Percentiles rank a stretch among this genome's conserved stretches.
These are phyloP conservation scores for Ceratobasidium sp. DNA, from an alignment of 1,284 basidiomycete species.

Conservation along the genomic window DNA sequence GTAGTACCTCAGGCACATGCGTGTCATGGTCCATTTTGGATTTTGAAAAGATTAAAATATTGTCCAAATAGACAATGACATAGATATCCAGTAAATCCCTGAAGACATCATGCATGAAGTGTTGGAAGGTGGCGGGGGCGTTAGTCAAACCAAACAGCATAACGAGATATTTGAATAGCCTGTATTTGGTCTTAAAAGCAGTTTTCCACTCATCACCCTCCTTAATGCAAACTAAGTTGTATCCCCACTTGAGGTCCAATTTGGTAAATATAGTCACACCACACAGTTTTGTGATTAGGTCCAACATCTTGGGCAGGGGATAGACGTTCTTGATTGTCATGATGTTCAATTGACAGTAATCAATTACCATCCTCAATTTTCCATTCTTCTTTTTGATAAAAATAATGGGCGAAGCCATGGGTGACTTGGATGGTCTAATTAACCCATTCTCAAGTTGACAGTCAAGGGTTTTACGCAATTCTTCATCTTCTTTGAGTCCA, in stretches of 20 bases:
- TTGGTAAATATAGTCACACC: conserved; percentile 53
- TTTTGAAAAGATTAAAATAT: conserved; percentile 59
- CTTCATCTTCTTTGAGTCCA: conserved; percentile 11
- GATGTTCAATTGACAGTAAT: conserved; percentile 59
- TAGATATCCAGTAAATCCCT: conserved; percentile 47
- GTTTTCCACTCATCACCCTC: conserved; percentile 57
- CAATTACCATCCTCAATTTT: conserved; percentile 58
- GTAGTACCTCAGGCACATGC: conserved; percentile 52
- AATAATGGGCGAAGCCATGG: conserved; percentile 60
- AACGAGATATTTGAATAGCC: conserved; percentile 58
- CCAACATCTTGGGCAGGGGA: conserved; percentile 49
- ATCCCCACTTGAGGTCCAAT: conserved; percentile 54
- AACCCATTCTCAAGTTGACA: conserved; percentile 31
- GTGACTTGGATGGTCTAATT: conserved; percentile 57
- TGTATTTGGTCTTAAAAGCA: conserved; percentile 56
- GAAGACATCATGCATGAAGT: conserved; percentile 45
- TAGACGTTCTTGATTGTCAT: background rate
- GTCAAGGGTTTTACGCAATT: conserved; percentile 19
- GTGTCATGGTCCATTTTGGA: conserved; percentile 57
- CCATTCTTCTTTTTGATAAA: conserved; percentile 65
- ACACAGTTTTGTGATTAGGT: conserved; percentile 52
- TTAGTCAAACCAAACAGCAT: conserved; percentile 52
- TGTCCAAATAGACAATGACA: conserved; percentile 55
- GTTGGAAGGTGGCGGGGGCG: conserved; percentile 58
- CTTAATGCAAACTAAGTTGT: conserved; percentile 54